Evolutionary conservation across 2,329 filamentous ascomycete species (phyloP).

Genomic region (Apiospora arundinis): DNA sequence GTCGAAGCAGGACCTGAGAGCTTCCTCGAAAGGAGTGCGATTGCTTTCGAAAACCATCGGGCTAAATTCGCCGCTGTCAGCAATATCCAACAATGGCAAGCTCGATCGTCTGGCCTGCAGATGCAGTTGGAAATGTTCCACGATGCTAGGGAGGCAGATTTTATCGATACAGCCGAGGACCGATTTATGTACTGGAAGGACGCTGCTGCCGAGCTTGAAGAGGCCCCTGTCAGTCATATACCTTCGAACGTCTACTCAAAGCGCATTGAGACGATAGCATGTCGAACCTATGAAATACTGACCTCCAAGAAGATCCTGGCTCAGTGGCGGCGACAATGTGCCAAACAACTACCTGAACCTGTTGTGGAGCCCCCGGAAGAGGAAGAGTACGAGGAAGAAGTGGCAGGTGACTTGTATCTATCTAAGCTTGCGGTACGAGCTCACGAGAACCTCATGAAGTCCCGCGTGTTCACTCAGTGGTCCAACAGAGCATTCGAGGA

Average conservation of each 20-base stretch:
- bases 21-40: slow-evolving; percentile 33
- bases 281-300: slow-evolving; percentile 37
- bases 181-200: slow-evolving; percentile 37
- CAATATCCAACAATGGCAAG: slow-evolving; percentile 38
- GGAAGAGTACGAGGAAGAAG: slow-evolving; percentile 27
- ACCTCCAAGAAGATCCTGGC: slow-evolving; percentile 32
- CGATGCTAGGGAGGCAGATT: slow-evolving; percentile 33
- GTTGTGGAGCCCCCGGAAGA: slow-evolving; percentile 13
- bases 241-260: slow-evolving; percentile 39
- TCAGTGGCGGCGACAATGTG: slow-evolving; percentile 33
- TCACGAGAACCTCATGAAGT: slow-evolving; percentile 37
- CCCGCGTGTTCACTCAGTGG: slow-evolving; percentile 39
- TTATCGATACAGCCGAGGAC: slow-evolving; percentile 31
- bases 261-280: slow-evolving; percentile 38
- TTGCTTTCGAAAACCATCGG: slow-evolving; percentile 35
- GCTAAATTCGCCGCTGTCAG: slow-evolving; percentile 33
- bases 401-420: slow-evolving; percentile 25
- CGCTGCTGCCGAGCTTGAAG: slow-evolving; percentile 31
- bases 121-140: slow-evolving; percentile 33
- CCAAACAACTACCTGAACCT: slow-evolving; percentile 28
- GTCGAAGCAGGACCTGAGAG: slow-evolving; percentile 24
- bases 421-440: slow-evolving; percentile 37
- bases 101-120: slow-evolving; percentile 31
- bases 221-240: slow-evolving; percentile 29
- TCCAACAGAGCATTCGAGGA: slow-evolving; percentile 40